phyloP scores from a whole-genome alignment of 441 rosid species.

The Eruca vesicaria region DNA sequence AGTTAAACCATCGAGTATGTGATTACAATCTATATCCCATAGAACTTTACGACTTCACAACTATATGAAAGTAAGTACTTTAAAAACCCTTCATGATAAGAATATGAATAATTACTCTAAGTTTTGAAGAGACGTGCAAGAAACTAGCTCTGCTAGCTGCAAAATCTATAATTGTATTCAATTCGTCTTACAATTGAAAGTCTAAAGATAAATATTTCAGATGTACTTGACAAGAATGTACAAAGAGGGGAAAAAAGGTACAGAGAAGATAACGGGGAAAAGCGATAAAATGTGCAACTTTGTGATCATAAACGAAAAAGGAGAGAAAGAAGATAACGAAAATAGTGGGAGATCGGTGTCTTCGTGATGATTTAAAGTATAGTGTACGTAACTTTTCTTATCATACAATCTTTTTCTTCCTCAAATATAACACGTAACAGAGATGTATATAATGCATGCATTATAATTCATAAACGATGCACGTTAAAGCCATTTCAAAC shows the following conservation, averaged over 20 bases:
- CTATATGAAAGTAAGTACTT: not conserved
- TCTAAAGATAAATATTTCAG: not conserved
- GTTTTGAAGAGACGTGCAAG: not conserved
- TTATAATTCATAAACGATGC: not conserved
- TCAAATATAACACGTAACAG: constrained; percentile 29
- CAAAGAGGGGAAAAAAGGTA: not conserved
- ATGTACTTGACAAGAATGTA: constrained; percentile 32
- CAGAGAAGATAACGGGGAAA: constrained; percentile 26
- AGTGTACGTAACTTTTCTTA: constrained; percentile 30
- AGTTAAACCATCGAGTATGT: not conserved
- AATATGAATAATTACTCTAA: not conserved
- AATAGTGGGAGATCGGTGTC: constrained; percentile 27
- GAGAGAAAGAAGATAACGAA: constrained; percentile 23
- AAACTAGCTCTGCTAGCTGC: not conserved
- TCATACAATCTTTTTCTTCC: constrained; percentile 20
- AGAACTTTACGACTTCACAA: not conserved
- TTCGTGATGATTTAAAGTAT: constrained; percentile 37
- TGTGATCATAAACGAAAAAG: constrained; percentile 23
- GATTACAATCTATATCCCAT: not conserved
- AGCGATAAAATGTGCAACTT: constrained; percentile 28
- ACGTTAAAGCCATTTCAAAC: no score
- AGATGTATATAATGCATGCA: constrained; percentile 20
- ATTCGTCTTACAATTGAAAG: not conserved
- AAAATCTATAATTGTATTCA: not conserved
- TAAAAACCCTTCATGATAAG: not conserved